Evolutionary conservation across 345 rosid species (phyloP), one percentile per base, ranked within the genome.

Genomic region (Streptanthus diversifolius): DNA sequence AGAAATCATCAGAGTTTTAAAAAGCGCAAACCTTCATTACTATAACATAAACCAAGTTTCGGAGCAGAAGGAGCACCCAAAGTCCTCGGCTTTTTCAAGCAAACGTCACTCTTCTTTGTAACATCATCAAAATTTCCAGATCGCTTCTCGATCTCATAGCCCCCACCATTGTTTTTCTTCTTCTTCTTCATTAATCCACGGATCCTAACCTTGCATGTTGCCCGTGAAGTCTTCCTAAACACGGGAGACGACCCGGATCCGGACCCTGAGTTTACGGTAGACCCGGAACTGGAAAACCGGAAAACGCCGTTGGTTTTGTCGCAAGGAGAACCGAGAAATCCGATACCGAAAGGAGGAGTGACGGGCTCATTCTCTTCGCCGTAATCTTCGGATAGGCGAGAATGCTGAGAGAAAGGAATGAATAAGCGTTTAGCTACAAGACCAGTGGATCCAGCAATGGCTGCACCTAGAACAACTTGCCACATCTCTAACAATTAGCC

Each of bases 391-490:
- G 74, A 44, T 18, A 24, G 14, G 44, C 47, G 71, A 7, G 65
- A 47, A 10, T 59, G 33, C 1, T 48, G 63, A 40, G 81, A 62
- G 72, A 78, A 68, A 54, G 70, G 84, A 39, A 36, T 74, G 58
- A 68, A 78, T 75, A 84, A 61, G 77, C 81, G 88, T 24, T 83
- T 90, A 45, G 95, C 95, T 7, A 83, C 72, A 77, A 92, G 49
- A 8, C 85, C 76, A 1, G 92, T 82, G 75, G 92, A 83, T 73
- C 92, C 98, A 19, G 92, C 98, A 2, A 87, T 79, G 14, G 88
- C 91, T 27, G 90, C 95, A 3, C 90, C 92, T 18, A 92, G 14
- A 29, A 92, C 80, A 56, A 82, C 71, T 69, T 90, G 96, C 98
- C 95, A 92, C 96, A 90, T 92, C 47, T 65, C 54, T 19, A 29